Evolutionary conservation across 106 monocot species (phyloP).

Genomic region (Agapanthus africanus): DNA sequence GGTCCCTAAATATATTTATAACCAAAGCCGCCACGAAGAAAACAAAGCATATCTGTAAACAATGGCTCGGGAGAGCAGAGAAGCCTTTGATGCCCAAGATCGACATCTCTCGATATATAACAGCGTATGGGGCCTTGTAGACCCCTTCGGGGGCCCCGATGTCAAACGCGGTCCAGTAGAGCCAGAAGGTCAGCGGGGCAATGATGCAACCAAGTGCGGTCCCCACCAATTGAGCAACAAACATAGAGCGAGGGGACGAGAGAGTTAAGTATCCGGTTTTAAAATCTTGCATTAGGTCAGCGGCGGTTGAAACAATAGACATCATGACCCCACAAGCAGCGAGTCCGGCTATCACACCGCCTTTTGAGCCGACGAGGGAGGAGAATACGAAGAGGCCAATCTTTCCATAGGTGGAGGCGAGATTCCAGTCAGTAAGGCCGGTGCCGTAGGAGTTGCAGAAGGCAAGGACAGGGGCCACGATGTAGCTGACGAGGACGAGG

Average conservation of each 20-base stretch:
- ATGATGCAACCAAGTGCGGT: conserved; percentile 73
- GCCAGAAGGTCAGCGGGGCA: conserved; percentile 84
- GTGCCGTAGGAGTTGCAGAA: conserved; percentile 91
- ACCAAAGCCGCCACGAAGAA: conserved; percentile 46
- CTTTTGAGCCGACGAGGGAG: conserved; percentile 56
- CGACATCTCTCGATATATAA: conserved; percentile 80
- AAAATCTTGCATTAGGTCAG: conserved; percentile 92
- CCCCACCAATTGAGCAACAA: conserved; percentile 67
- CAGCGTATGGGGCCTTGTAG: conserved; percentile 83
- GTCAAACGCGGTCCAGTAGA: conserved; percentile 80
- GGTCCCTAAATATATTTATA: conserved; percentile 53
- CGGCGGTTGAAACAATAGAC: conserved; percentile 84
- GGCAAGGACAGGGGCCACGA: conserved; percentile 70
- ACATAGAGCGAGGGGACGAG: conserved; percentile 90
- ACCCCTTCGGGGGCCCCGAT: conserved; percentile 58
- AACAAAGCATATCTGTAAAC: conserved; percentile 57
- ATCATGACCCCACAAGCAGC: conserved; percentile 95
- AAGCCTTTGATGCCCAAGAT: conserved; percentile 82
- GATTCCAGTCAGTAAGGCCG: conserved; percentile 78
- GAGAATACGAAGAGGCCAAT: conserved; percentile 77
- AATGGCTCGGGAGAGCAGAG: conserved; percentile 67
- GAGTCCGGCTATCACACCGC: conserved; percentile 82
- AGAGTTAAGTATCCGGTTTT: conserved; percentile 78
- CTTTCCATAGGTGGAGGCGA: conserved; percentile 84
- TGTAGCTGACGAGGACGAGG: conserved; percentile 48